These are phyloP conservation scores for Imleria badia DNA, from an alignment of 768 basidiomycete species.

Conservation along the genomic window DNA sequence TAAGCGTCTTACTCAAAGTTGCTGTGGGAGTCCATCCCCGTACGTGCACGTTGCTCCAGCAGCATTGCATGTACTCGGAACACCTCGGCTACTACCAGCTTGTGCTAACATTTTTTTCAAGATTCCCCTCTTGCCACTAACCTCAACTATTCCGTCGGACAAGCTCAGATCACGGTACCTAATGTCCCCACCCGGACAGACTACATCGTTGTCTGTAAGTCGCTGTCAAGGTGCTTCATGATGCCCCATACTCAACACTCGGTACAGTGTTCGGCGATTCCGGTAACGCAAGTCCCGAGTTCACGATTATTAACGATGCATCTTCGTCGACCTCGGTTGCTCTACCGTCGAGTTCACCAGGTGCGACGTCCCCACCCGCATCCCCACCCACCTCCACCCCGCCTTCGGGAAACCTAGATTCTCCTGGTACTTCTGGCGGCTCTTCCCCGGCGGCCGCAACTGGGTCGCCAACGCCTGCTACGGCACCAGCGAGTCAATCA, in stretches of 20 bases:
- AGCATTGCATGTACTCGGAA: neutral
- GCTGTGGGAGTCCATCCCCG: neutral
- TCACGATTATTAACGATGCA: constrained; percentile 56
- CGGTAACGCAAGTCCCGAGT: constrained; percentile 40
- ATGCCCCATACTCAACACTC: neutral
- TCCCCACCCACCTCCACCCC: constrained; percentile 1
- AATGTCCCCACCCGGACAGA: constrained; percentile 29
- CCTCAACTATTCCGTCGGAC: constrained; percentile 31
- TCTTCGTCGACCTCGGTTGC: constrained; percentile 34
- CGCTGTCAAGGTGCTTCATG: no score
- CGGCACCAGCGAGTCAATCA: neutral
- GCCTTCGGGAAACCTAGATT: neutral
- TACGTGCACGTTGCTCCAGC: neutral
- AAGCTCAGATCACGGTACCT: constrained; percentile 36
- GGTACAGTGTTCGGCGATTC: constrained; percentile 40
- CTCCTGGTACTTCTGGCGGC: neutral
- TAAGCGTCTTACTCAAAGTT: constrained; percentile 11
- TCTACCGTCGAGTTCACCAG: neutral
- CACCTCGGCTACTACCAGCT: neutral
- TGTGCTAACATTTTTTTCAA: constrained; percentile 13
- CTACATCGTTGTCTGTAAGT: constrained; percentile 41
- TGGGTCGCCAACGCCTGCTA: neutral
- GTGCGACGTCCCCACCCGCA: neutral
- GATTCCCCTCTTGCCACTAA: constrained; percentile 38
- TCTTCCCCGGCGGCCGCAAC: neutral